A percentile compares a stretch with the other conserved stretches of the same genome.
Conservation (phyloP, 768 basidiomycete species). For the Lactarius tabidus region DNA sequence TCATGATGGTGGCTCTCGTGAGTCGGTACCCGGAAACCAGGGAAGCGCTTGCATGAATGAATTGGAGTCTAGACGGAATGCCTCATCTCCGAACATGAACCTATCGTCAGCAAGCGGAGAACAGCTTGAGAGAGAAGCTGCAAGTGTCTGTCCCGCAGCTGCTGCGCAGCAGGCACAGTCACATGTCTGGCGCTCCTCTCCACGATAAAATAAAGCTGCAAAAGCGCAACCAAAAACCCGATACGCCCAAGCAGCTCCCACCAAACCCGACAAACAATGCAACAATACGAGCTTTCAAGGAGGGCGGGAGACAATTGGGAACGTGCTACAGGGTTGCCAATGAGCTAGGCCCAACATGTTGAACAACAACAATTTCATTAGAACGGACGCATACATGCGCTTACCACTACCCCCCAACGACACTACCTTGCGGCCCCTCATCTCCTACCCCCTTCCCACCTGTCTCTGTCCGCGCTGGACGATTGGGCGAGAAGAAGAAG, state of each 20-base stretch:
- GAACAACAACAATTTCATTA: background rate
- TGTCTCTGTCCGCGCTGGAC: background rate
- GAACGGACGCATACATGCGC: constrained; percentile 12
- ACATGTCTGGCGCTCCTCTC: constrained; percentile 4
- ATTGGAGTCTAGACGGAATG: background rate
- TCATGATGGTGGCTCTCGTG: no score
- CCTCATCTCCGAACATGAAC: background rate
- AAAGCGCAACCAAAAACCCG: background rate
- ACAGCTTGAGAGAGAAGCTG: background rate
- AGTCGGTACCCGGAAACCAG: no score
- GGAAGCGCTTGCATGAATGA: background rate
- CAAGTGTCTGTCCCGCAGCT: background rate
- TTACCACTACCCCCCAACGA: constrained; percentile 2
- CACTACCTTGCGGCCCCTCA: constrained; percentile 2
- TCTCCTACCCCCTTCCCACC: background rate
- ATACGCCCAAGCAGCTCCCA: background rate
- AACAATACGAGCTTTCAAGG: constrained; percentile 2
- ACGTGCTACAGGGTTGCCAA: background rate
- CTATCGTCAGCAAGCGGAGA: background rate
- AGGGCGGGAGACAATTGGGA: background rate
- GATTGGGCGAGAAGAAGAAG: background rate
- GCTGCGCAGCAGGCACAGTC: constrained; percentile 14
- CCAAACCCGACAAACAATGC: background rate
- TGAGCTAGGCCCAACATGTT: background rate
- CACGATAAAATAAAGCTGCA: constrained; percentile 4